Evolutionary conservation across 1,139 yeast species (phyloP), one percentile per base, ranked within the genome.

Genomic region (Geotrichum aggregatum): DNA sequence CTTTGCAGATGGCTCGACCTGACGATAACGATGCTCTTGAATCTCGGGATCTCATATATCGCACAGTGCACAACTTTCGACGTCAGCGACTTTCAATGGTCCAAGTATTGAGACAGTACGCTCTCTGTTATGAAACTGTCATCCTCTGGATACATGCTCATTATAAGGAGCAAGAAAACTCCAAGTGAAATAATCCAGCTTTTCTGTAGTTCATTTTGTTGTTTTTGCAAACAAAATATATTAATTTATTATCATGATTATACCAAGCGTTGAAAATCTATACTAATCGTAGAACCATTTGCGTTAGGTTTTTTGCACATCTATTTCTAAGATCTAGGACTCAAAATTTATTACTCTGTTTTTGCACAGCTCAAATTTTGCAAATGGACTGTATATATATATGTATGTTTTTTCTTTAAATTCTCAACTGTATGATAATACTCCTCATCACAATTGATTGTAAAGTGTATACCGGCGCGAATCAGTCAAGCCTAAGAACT

Each of bases 41-140:
- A 22, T 49, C 41, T n/a, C 36, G 30, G 4, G 92, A 84, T 67
- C 75, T 83, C 31, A 73, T 87, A 6, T 76, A 71, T 55, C 66
- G 71, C 2, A 73, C 77, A 5, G 86, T 83, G 28, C 74, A 83
- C 61, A 80, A 79, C 54, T 73, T 86, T 53, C 73, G 95, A 57
- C 74, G 78, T 56, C 94, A 86, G 64, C 72, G 95, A 51, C 74
- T 87, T 30, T 83, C 89, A 14, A 87, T 87, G 95, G 95, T 87
- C 3, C 95, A 87, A 65, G 84, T 82, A 57, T 70, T 86, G 60
- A 74, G 87, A 38, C 95, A 87, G 67, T 86, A 80, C 63, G 76
- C 81, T 40, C 74, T 86, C 53, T 82, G 91, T 61, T 87, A 87
- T 66, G 91, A 86, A 58, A 69, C 78, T 1, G 66, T 77, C 5